Evolutionary conservation across 2,329 filamentous ascomycete species (phyloP).

Genomic region (Aureobasidium subglaciale): DNA sequence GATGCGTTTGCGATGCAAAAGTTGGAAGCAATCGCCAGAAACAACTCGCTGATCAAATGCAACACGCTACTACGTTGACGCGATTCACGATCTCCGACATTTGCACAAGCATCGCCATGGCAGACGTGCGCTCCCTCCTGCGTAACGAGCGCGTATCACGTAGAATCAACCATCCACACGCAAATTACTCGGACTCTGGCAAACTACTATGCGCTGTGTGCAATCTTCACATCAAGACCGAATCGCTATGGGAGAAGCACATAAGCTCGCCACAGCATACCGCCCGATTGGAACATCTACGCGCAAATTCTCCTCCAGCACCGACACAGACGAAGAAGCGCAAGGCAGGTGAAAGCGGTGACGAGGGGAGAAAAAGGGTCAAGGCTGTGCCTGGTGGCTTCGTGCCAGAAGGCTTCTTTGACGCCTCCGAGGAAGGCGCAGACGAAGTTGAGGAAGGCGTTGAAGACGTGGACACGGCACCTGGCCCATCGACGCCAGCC

Average conservation of each 20-base stretch:
- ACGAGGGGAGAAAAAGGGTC: constrained; percentile 17
- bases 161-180: constrained; percentile 63
- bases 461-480: background rate
- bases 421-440: constrained; percentile 28
- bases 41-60: background rate
- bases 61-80: background rate
- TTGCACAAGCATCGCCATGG: constrained; percentile 45
- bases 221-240: constrained; percentile 56
- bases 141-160: constrained; percentile 70
- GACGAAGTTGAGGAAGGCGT: background rate
- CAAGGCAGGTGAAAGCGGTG: constrained; percentile 35
- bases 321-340: constrained; percentile 43
- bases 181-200: constrained; percentile 60
- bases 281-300: constrained; percentile 31
- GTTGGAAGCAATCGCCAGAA: constrained; percentile 4
- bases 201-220: constrained; percentile 63
- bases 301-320: constrained; percentile 21
- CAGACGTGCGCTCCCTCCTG: constrained; percentile 72
- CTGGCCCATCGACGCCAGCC: constrained; percentile 4
- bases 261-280: constrained; percentile 43
- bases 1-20: constrained; percentile 10
- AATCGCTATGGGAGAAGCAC: constrained; percentile 62
- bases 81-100: background rate
- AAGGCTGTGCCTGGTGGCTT: constrained; percentile 14
- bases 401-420: constrained; percentile 14